Conservation (phyloP, 768 basidiomycete genomes). For the Pleurotus platypus region DNA sequence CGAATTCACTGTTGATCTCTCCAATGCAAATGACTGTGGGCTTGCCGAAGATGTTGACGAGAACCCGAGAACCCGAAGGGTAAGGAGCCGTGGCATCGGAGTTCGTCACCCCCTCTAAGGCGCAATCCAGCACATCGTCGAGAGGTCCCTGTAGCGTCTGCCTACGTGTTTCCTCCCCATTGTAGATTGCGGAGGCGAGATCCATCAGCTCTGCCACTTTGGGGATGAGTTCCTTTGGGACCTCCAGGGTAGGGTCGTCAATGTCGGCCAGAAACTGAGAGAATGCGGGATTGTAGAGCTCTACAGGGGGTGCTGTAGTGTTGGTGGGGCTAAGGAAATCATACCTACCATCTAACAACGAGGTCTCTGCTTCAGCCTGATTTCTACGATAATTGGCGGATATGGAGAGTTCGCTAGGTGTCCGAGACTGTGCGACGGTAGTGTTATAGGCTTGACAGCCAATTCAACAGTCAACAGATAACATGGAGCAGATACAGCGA, state of each 20-base stretch:
- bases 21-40: slow-evolving; percentile 12
- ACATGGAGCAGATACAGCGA: neutral
- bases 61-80: neutral
- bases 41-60: neutral
- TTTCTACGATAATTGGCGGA: neutral
- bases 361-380: neutral
- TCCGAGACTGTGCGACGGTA: too few species aligned
- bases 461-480: too few species aligned
- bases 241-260: neutral
- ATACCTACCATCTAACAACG: neutral
- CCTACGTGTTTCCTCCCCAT: slow-evolving; percentile 12
- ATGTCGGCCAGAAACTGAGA: too few species aligned
- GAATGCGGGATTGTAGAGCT: slow-evolving; percentile 22
- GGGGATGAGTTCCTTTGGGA: slow-evolving; percentile 14
- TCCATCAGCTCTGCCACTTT: slow-evolving; percentile 15
- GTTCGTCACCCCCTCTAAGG: slow-evolving; percentile 7
- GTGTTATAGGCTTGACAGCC: too few species aligned
- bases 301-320: slow-evolving; percentile 18
- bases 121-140: slow-evolving; percentile 1
- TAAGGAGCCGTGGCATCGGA: slow-evolving; percentile 6
- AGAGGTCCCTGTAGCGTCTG: neutral
- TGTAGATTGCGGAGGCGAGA: slow-evolving; percentile 17
- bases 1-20: slow-evolving; percentile 11
- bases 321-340: neutral
- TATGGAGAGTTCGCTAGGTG: neutral